Evolutionary conservation across 73 alveolate genomes (phyloP), one percentile per base, ranked within the genome.

Genomic region (Halteria grandinella): DNA sequence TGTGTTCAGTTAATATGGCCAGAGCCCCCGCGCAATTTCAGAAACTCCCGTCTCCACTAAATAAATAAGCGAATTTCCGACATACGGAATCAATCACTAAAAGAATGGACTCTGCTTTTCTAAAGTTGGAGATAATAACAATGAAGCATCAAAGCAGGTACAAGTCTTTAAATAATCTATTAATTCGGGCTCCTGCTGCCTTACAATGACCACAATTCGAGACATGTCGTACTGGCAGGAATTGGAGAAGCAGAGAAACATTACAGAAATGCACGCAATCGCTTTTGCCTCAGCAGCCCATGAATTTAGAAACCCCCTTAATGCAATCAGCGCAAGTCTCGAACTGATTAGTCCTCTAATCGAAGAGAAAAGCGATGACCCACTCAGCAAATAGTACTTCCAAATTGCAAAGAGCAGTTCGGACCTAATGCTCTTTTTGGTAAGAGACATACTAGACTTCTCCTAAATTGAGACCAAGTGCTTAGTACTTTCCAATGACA

Each of bases 251-350:
- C 25, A 62, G 41, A 62, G 41, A 24, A 36, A 62, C 41, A 6
- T 62, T 1, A 62, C 78, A 37, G n/a, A 10, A 18, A 4, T 36
- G 11, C 32, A 41, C 20, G 41, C 78, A 7, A 8, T 29, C 24
- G 78, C 78, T n/a, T 73, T 79, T 29, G 85, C 90, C 20, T 75
- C 91, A 1, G 58, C 78, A 23, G 70, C 91, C 10, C 91, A 81
- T 76, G 91, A 81, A 55, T 52, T 81, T 23, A 52, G 91, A 58
- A 81, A 40, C 27, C 91, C 91, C 15, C 48, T 81, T 2, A 75
- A 66, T 73, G 81, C 69, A 3, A 32, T 81, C 1, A 12, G 40
- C n/a, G 74, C 81, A 14, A 33, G 70, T 23, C 43, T 76, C 0
- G 82, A 54, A 5, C 66, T 58, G 6, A 4, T 81, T n/a, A 25